Percentiles rank a stretch among this genome's conserved stretches.
Evolutionary conservation across 2,329 filamentous ascomycete species (phyloP).

Genomic region (Diaporthe australafricana): DNA sequence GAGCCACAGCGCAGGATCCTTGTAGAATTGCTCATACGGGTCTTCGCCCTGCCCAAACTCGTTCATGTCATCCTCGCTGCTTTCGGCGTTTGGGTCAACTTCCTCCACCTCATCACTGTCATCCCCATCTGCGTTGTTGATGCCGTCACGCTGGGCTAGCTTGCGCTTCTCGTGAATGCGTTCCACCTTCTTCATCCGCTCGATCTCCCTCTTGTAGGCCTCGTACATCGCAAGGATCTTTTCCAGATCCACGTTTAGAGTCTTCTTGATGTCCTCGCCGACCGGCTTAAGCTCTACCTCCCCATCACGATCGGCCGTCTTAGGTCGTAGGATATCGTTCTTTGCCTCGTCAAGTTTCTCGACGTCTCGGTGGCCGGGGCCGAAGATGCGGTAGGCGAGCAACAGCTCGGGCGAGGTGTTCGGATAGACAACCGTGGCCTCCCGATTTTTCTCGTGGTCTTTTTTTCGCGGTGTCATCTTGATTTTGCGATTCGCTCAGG

Average conservation of each 20-base stretch:
- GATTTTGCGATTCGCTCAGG: neutral
- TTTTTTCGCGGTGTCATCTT: neutral
- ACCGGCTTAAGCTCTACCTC: neutral
- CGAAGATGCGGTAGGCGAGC: conserved; percentile 34
- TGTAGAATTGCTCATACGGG: neutral
- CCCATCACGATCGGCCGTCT: neutral
- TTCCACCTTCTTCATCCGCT: conserved; percentile 22
- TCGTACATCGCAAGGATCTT: neutral
- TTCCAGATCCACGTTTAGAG: neutral
- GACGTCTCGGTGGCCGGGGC: conserved; percentile 5
- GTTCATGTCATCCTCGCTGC: neutral
- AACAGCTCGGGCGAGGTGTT: conserved; percentile 6
- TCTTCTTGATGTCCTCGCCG: neutral
- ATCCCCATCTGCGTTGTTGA: neutral
- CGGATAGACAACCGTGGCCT: conserved; percentile 4
- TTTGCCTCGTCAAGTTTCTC: neutral
- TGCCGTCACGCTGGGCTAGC: neutral
- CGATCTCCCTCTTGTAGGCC: conserved; percentile 22
- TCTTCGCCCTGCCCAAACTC: neutral
- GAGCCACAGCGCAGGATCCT: neutral
- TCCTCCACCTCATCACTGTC: neutral
- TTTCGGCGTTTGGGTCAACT: neutral
- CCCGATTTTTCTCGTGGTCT: neutral
- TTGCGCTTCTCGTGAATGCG: neutral
- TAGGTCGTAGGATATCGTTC: neutral